Percentiles rank a stretch among this genome's conserved stretches.
Evolutionary conservation across 331 rosid species (phyloP).

Genomic region (Quercus phellos): DNA sequence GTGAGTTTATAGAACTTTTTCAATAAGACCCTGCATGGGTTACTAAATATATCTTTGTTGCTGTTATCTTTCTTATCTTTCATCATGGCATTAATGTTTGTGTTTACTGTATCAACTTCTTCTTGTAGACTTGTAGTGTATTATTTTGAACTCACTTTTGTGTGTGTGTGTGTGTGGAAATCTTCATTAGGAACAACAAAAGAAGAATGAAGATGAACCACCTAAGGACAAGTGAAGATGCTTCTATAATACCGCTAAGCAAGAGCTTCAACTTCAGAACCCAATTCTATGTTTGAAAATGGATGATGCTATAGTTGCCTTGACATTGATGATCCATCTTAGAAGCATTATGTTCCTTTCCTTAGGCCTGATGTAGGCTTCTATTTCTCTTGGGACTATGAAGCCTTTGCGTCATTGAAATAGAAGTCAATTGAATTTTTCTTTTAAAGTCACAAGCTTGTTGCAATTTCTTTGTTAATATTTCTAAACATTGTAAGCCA

Average conservation of each 20-base stretch:
- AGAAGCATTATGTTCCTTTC: neutral
- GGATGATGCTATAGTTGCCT: neutral
- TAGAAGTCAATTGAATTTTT: neutral
- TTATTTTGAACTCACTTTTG: neutral
- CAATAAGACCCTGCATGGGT: neutral
- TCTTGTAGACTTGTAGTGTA: neutral
- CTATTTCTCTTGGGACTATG: neutral
- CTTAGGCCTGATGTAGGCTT: neutral
- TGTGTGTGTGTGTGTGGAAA: neutral
- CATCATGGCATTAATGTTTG: neutral
- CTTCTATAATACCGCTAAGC: neutral
- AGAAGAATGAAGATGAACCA: neutral
- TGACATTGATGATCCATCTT: neutral
- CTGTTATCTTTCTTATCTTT: neutral
- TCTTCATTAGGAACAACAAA: neutral
- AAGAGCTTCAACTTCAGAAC: neutral
- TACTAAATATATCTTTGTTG: neutral
- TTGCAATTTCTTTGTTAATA: neutral
- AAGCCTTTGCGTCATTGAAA: neutral
- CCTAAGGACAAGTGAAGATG: neutral
- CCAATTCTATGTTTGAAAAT: neutral
- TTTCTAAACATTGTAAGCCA: neutral
- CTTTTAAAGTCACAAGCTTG: conserved; percentile 1
- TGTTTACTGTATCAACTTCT: neutral
- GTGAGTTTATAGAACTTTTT: neutral